Conservation (phyloP, 495 filamentous ascomycete genomes). For the Rusavskia elegans region DNA sequence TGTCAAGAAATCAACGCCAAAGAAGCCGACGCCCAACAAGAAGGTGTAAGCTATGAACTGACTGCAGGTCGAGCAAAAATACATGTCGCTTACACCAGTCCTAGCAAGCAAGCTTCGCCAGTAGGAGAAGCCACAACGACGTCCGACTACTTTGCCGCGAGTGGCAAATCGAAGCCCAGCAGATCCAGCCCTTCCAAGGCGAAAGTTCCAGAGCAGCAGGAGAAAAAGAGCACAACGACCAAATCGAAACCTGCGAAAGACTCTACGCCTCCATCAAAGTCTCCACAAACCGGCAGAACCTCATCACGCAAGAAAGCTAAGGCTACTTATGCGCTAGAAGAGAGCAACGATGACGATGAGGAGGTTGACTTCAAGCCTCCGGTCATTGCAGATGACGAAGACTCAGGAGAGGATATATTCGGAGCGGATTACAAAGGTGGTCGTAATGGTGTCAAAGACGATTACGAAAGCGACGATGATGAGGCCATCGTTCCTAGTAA, state of each 20-base stretch:
- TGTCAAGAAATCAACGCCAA: slow-evolving; percentile 26
- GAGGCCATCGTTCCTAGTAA: slow-evolving; percentile 22
- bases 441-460: slow-evolving; percentile 43
- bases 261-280: slow-evolving; percentile 3
- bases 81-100: background rate
- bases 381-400: slow-evolving; percentile 42
- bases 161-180: slow-evolving; percentile 30
- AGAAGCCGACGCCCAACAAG: slow-evolving; percentile 27
- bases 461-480: slow-evolving; percentile 49
- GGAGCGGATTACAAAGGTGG: slow-evolving; percentile 42
- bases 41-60: slow-evolving; percentile 10
- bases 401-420: slow-evolving; percentile 60
- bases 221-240: slow-evolving; percentile 9
- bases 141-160: slow-evolving; percentile 45
- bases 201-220: slow-evolving; percentile 4
- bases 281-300: slow-evolving; percentile 14
- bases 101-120: slow-evolving; percentile 28
- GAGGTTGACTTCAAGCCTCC: slow-evolving; percentile 17
- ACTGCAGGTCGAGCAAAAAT: too few species aligned
- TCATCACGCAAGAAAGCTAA: slow-evolving; percentile 18
- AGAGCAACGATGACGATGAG: slow-evolving; percentile 25
- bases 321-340: slow-evolving; percentile 19
- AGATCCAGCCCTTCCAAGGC: slow-evolving; percentile 21
- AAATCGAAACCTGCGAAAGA: slow-evolving; percentile 17
- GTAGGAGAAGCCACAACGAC: slow-evolving; percentile 38